These are phyloP conservation scores for Amylocarpus encephaloides DNA, from an alignment of 2,329 filamentous ascomycete species.

Conservation along the genomic window DNA sequence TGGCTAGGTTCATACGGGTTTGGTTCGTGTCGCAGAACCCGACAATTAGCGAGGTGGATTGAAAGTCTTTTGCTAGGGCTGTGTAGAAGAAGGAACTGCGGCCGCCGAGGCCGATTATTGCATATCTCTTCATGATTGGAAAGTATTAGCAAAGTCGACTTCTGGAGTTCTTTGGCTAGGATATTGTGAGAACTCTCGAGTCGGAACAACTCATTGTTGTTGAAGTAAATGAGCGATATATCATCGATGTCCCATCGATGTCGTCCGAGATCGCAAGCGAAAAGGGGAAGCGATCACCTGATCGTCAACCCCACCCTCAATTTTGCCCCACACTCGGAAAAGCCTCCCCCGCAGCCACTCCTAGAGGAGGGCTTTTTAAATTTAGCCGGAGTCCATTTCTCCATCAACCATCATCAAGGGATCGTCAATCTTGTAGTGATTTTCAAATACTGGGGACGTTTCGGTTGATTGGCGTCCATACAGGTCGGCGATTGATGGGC, in stretches of 20 bases:
- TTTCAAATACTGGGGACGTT: too few species aligned
- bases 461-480: too few species aligned
- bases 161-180: too few species aligned
- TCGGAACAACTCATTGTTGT: neutral
- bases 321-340: conserved; percentile 8
- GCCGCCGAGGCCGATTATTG: conserved; percentile 52
- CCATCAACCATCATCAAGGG: conserved; percentile 8
- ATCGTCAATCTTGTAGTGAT: too few species aligned
- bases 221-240: neutral
- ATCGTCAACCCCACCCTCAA: neutral
- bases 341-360: conserved; percentile 1
- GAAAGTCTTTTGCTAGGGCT: conserved; percentile 48
- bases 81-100: conserved; percentile 56
- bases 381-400: conserved; percentile 7
- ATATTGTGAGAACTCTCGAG: too few species aligned
- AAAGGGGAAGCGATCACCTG: neutral
- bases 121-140: conserved; percentile 36
- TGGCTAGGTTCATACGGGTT: conserved; percentile 52
- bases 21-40: conserved; percentile 55
- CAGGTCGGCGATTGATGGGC: neutral
- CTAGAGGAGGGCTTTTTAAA: neutral
- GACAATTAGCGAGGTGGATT: conserved; percentile 44
- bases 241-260: neutral
- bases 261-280: neutral
- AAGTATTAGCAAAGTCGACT: too few species aligned